Percentiles rank a stretch among this genome's conserved stretches.
Evolutionary conservation across 2,329 filamentous ascomycete genomes (phyloP).

Genomic region (Aspergillus proliferans): DNA sequence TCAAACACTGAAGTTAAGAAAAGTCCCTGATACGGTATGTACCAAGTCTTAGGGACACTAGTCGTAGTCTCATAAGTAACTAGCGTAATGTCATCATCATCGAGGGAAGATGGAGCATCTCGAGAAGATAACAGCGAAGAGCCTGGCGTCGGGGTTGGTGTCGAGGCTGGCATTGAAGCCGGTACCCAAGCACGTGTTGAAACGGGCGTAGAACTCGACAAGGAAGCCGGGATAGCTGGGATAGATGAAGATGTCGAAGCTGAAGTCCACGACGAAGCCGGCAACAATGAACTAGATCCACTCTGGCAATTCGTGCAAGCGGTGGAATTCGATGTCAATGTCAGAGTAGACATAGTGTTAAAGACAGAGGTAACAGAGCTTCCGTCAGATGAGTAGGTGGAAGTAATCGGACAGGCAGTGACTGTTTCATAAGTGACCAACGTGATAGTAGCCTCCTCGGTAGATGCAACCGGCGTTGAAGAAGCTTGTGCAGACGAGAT

Average conservation of each 20-base stretch:
- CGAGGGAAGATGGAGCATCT: too few species aligned
- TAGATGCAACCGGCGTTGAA: not conserved
- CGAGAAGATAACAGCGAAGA: not conserved
- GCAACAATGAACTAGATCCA: too few species aligned
- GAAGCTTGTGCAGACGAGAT: too few species aligned
- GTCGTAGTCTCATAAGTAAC: not conserved
- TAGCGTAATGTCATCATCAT: too few species aligned
- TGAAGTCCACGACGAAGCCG: constrained; percentile 6
- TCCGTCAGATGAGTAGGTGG: constrained; percentile 37
- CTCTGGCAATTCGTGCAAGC: constrained; percentile 1
- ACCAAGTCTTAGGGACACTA: not conserved
- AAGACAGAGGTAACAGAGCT: constrained; percentile 48
- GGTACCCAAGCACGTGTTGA: too few species aligned
- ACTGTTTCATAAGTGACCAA: constrained; percentile 22
- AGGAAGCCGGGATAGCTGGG: not conserved
- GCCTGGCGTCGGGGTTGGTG: not conserved
- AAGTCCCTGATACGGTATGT: not conserved
- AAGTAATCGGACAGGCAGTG: constrained; percentile 29
- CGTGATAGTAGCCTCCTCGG: constrained; percentile 8
- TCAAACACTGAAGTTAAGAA: too few species aligned
- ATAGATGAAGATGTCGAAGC: not conserved
- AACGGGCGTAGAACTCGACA: not conserved
- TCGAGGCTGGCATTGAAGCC: not conserved
- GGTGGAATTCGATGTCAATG: constrained; percentile 15
- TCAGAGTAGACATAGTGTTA: constrained; percentile 51